Conservation (phyloP, 345 rosid species). For the Ceriops zippeliana region DNA sequence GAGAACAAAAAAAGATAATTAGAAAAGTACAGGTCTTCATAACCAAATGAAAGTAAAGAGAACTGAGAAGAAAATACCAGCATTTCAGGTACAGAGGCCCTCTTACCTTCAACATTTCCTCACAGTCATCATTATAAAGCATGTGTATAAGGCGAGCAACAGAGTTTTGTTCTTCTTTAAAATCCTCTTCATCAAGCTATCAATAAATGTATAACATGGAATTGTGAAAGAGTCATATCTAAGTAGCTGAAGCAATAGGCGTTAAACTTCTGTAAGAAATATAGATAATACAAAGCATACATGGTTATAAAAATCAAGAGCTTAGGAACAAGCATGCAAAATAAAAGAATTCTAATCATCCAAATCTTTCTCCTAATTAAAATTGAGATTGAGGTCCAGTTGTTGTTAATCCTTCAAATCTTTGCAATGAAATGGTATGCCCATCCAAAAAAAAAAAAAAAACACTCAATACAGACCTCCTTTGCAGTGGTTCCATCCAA, state of each 20-base stretch:
- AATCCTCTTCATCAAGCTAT: constrained; percentile 92
- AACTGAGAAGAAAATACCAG: no score
- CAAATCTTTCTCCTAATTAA: not conserved
- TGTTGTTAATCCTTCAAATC: no score
- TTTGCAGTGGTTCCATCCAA: constrained; percentile 47
- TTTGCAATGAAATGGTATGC: no score
- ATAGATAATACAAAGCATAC: not conserved
- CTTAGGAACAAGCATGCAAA: not conserved
- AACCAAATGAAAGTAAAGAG: no score
- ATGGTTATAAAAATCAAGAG: not conserved
- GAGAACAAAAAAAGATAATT: no score
- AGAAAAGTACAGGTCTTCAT: no score
- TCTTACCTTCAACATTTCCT: constrained; percentile 94
- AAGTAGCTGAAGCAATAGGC: not conserved
- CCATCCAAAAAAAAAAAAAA: not conserved
- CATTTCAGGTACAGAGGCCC: no score
- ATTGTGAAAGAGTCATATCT: not conserved
- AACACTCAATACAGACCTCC: constrained; percentile 12
- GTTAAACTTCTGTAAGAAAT: not conserved
- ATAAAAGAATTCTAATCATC: constrained; percentile 5
- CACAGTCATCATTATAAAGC: constrained; percentile 76
- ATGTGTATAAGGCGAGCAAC: constrained; percentile 90
- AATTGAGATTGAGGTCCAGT: no score
- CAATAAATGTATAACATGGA: not conserved
- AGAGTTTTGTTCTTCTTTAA: constrained; percentile 90